Conservation (phyloP, 805 yeast genomes). For the Candida sonorensis region DNA sequence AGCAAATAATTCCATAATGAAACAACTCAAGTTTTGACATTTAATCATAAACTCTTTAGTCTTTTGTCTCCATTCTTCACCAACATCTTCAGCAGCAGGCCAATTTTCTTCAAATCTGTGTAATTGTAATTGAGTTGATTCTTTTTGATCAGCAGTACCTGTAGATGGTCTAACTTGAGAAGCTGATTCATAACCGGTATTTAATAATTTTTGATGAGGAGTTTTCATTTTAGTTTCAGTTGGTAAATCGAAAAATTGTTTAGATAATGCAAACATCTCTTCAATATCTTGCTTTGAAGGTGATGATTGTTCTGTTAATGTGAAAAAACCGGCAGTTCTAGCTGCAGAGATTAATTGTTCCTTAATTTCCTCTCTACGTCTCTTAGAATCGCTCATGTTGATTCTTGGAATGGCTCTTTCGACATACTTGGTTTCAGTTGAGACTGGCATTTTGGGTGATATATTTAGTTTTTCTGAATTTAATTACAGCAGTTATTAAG, state of each 20-base stretch:
- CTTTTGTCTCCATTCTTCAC: slow-evolving; percentile 23
- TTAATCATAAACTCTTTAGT: slow-evolving; percentile 17
- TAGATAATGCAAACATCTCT: slow-evolving; percentile 20
- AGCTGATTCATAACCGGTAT: slow-evolving; percentile 28
- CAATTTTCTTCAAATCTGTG: slow-evolving; percentile 26
- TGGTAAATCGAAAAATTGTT: slow-evolving; percentile 19
- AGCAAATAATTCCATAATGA: slow-evolving; percentile 24
- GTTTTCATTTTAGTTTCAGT: slow-evolving; percentile 21
- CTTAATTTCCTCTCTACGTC: slow-evolving; percentile 27
- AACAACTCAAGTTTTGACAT: slow-evolving; percentile 21
- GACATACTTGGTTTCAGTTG: slow-evolving; percentile 4
- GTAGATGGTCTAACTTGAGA: slow-evolving; percentile 32
- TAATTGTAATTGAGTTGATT: slow-evolving; percentile 26
- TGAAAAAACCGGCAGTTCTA: slow-evolving; percentile 24
- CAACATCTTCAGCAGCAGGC: slow-evolving; percentile 26
- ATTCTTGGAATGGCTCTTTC: slow-evolving; percentile 25
- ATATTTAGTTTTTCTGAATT: no score
- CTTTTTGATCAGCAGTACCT: slow-evolving; percentile 28
- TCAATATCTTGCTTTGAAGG: slow-evolving; percentile 25
- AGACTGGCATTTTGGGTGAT: slow-evolving; percentile 3
- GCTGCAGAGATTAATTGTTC: slow-evolving; percentile 26
- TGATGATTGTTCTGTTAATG: slow-evolving; percentile 25
- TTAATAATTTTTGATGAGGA: slow-evolving; percentile 26
- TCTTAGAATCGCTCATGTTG: slow-evolving; percentile 18
- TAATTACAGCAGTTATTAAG: no score